Evolutionary conservation across 78 protist genomes (phyloP).

Genomic region (Creolimax fragrantissima): DNA sequence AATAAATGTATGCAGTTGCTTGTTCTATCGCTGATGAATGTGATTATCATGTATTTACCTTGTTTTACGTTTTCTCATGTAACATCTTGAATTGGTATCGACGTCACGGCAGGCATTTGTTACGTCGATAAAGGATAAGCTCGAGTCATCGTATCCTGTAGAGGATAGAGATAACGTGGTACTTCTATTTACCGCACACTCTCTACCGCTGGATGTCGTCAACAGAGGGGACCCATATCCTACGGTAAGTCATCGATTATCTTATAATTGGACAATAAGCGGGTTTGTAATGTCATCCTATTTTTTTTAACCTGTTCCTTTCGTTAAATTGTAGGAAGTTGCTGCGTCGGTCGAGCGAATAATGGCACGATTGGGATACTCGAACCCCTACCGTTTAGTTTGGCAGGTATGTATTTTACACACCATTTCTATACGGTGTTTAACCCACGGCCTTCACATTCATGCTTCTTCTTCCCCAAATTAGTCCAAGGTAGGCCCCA

Average conservation of each 20-base stretch:
- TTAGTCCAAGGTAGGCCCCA: constrained; percentile 30
- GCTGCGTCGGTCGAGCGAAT: constrained; percentile 45
- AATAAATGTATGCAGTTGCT: constrained; percentile 16
- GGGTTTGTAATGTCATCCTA: background rate
- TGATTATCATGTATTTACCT: too few species aligned
- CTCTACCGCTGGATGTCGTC: constrained; percentile 73
- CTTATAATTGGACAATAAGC: background rate
- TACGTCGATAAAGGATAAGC: constrained; percentile 1
- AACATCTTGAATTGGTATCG: too few species aligned
- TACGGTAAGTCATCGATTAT: background rate
- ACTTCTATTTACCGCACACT: constrained; percentile 76
- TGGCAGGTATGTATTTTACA: constrained; percentile 51
- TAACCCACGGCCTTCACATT: too few species aligned
- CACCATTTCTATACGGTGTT: too few species aligned
- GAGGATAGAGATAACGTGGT: background rate
- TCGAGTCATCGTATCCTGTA: background rate
- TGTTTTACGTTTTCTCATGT: too few species aligned
- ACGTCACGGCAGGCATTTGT: too few species aligned
- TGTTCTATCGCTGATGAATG: too few species aligned
- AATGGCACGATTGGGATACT: constrained; percentile 25
- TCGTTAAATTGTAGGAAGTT: constrained; percentile 25
- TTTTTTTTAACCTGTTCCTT: background rate
- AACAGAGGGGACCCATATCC: constrained; percentile 73
- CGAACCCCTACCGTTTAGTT: constrained; percentile 38
- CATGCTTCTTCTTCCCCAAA: too few species aligned